phyloP scores from a whole-genome alignment of 2,329 filamentous ascomycete species.

The Neofusicoccum sp. region DNA sequence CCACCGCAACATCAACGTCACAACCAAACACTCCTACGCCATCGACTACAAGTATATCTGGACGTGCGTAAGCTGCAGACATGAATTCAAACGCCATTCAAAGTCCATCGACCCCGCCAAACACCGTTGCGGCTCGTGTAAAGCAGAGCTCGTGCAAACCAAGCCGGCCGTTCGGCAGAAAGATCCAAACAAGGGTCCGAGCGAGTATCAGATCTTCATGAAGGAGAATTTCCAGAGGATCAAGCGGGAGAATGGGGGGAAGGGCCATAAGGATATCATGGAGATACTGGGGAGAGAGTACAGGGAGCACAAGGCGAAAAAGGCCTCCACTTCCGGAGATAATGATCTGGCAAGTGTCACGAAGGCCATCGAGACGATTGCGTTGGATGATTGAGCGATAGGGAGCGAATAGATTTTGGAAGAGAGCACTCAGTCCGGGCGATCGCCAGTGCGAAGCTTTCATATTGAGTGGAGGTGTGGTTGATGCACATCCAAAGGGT shows the following conservation, averaged over 20 bases:
- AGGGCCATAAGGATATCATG: conserved; percentile 63
- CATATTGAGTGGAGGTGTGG: no score
- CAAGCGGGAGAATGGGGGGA: conserved; percentile 58
- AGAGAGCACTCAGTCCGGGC: no score
- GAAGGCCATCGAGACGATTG: conserved; percentile 22
- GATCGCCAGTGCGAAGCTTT: no score
- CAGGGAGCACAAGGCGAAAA: conserved; percentile 49
- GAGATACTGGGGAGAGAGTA: conserved; percentile 66
- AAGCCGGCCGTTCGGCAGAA: conserved; percentile 59
- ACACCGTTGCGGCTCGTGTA: conserved; percentile 79
- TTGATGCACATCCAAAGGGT: no score
- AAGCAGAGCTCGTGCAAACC: conserved; percentile 68
- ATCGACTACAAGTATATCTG: conserved; percentile 94
- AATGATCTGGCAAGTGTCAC: conserved; percentile 5
- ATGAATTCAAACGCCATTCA: conserved; percentile 80
- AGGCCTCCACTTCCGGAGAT: background rate
- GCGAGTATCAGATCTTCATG: conserved; percentile 62
- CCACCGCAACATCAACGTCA: conserved; percentile 74
- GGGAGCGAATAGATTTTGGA: background rate
- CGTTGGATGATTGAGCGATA: conserved; percentile 14
- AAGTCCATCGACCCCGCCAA: conserved; percentile 76
- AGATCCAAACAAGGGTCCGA: conserved; percentile 34
- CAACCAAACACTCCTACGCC: conserved; percentile 85
- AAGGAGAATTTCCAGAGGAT: conserved; percentile 69
- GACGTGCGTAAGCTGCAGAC: conserved; percentile 68